A percentile compares a stretch with the other conserved stretches of the same genome.
Evolutionary conservation across 73 alveolate genomes (phyloP).

Genomic region (Paramecium octaurelia): DNA sequence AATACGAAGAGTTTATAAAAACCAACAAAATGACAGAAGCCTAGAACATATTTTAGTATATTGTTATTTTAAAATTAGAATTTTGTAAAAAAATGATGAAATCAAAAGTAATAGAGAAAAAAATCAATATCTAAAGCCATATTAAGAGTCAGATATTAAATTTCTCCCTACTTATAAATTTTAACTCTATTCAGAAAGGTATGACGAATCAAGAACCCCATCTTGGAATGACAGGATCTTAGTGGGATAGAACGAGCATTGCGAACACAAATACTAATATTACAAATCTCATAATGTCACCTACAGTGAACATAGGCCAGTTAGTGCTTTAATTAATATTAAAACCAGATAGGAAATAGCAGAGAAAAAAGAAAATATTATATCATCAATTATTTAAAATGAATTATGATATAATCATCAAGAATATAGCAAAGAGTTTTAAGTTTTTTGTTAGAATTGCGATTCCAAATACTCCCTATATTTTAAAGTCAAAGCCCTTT

Average conservation of each 20-base stretch:
- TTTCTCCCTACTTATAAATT: constrained; percentile 45
- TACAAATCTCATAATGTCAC: constrained; percentile 14
- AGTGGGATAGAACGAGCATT: not conserved
- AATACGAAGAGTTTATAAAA: not conserved
- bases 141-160: not conserved
- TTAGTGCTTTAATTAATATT: not conserved
- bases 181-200: not conserved
- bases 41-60: not conserved
- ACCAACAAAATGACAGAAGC: not conserved
- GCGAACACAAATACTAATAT: not conserved
- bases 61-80: not conserved
- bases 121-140: not conserved
- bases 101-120: not conserved
- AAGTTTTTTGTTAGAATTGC: not conserved
- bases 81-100: not conserved
- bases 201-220: constrained; percentile 32
- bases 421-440: not conserved
- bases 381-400: not conserved
- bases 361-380: not conserved
- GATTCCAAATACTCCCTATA: not conserved
- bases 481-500: not conserved
- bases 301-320: constrained; percentile 43
- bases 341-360: not conserved
- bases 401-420: not conserved
- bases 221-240: constrained; percentile 40